Evolutionary conservation across 208 protist genomes (phyloP).

Genomic region (Wallacemonas sp.): DNA sequence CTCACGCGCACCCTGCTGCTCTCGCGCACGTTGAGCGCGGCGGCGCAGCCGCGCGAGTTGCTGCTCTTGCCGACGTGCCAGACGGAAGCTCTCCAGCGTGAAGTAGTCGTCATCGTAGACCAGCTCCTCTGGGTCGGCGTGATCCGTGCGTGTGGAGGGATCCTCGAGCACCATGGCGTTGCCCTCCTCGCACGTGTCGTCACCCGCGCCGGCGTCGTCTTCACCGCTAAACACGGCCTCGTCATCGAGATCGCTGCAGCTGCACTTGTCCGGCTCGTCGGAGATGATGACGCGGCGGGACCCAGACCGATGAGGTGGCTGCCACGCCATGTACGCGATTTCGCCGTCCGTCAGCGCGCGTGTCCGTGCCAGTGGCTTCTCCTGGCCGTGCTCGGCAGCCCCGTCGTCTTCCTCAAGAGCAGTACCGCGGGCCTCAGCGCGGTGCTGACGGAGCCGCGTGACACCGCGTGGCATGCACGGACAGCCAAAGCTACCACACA

Average conservation of each 20-base stretch:
- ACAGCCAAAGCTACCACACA: conserved; percentile 73
- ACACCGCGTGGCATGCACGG: conserved; percentile 26
- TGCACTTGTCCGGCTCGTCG: not conserved
- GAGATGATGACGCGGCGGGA: not conserved
- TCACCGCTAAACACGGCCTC: not conserved
- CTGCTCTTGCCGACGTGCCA: conserved; percentile 39
- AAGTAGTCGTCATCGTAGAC: conserved; percentile 69
- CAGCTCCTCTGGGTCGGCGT: conserved; percentile 28
- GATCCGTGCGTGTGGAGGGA: not conserved
- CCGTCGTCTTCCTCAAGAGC: not conserved
- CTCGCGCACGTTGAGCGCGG: conserved; percentile 5
- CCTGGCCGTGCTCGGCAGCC: conserved; percentile 3
- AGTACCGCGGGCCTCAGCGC: conserved; percentile 3
- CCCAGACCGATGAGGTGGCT: not conserved
- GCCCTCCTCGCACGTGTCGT: not conserved
- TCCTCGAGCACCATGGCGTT: too few species aligned
- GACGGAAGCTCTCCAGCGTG: conserved; percentile 54
- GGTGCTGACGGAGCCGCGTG: not conserved
- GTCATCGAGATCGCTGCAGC: conserved; percentile 7
- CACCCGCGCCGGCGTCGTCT: not conserved
- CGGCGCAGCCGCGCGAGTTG: conserved; percentile 29
- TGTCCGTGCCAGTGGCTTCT: not conserved
- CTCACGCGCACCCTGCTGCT: not conserved
- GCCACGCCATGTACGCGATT: not conserved
- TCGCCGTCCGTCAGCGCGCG: conserved; percentile 6